These are phyloP conservation scores for Cinnamomum micranthum DNA, from an alignment of 164 flowering plant genomes.

Conservation along the genomic window DNA sequence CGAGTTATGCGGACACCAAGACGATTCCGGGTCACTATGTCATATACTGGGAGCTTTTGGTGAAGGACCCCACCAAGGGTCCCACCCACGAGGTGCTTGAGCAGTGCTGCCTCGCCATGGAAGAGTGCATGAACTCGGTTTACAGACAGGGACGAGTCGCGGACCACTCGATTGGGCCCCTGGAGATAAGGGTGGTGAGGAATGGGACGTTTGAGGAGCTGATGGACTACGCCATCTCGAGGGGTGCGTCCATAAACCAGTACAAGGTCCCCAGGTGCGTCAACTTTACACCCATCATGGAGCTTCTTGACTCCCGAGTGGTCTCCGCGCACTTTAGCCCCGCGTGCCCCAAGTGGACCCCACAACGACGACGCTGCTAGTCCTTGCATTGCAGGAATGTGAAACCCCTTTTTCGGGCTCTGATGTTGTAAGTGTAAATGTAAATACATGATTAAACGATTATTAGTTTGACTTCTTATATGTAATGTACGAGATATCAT, in stretches of 20 bases:
- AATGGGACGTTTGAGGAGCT: conserved; percentile 76
- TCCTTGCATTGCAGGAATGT: neutral
- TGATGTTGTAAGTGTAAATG: neutral
- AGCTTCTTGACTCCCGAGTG: conserved; percentile 64
- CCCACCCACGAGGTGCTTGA: conserved; percentile 37
- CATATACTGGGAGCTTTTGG: conserved; percentile 61
- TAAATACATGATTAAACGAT: too few species aligned
- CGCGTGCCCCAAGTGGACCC: conserved; percentile 50
- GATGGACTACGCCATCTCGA: conserved; percentile 79
- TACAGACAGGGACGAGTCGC: conserved; percentile 68
- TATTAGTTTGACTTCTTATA: neutral
- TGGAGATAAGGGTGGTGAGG: conserved; percentile 67
- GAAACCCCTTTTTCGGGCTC: neutral
- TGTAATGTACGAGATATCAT: neutral
- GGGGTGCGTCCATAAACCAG: conserved; percentile 82
- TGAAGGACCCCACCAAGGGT: conserved; percentile 25
- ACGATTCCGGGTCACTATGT: conserved; percentile 80
- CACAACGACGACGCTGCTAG: conserved; percentile 16
- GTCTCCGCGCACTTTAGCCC: conserved; percentile 61
- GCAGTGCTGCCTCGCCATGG: conserved; percentile 66
- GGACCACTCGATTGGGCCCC: conserved; percentile 62
- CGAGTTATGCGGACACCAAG: conserved; percentile 64
- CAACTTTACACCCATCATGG: conserved; percentile 58
- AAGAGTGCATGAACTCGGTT: conserved; percentile 68
- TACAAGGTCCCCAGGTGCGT: conserved; percentile 83